These are phyloP conservation scores for Russula dissimulans DNA, from an alignment of 768 basidiomycete genomes.

Conservation along the genomic window DNA sequence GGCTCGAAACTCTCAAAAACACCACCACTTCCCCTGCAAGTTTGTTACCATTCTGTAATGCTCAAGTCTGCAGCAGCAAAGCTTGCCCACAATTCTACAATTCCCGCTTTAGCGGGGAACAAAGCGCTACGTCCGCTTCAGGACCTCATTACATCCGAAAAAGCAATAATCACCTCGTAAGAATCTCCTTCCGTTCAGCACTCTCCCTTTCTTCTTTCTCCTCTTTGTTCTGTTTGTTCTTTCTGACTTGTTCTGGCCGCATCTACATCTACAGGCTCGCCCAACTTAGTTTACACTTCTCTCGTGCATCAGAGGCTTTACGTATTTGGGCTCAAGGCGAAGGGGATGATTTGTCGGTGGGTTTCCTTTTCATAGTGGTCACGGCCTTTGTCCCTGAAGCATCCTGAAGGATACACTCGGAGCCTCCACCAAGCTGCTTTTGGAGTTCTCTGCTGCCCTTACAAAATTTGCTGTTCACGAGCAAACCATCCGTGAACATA, in stretches of 20 bases:
- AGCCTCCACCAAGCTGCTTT: slow-evolving; percentile 57
- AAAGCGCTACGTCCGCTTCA: slow-evolving; percentile 75
- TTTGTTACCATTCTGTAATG: slow-evolving; percentile 33
- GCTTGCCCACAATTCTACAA: slow-evolving; percentile 82
- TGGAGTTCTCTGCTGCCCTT: slow-evolving; percentile 59
- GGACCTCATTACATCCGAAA: slow-evolving; percentile 85
- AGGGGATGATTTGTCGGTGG: slow-evolving; percentile 73
- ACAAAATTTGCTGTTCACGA: slow-evolving; percentile 64
- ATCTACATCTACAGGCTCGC: slow-evolving; percentile 38
- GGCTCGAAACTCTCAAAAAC: too few species aligned
- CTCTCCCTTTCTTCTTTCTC: background rate
- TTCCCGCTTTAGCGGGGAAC: slow-evolving; percentile 62
- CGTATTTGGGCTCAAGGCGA: slow-evolving; percentile 68
- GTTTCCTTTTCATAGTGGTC: slow-evolving; percentile 21
- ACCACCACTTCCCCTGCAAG: too few species aligned
- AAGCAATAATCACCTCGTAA: slow-evolving; percentile 67
- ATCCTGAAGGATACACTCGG: slow-evolving; percentile 57
- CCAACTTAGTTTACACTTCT: slow-evolving; percentile 54
- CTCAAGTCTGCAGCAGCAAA: slow-evolving; percentile 71
- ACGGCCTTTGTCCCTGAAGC: background rate
- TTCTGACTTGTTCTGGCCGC: background rate
- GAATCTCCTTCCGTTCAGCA: slow-evolving; percentile 22
- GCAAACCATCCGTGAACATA: slow-evolving; percentile 53
- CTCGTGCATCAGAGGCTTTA: slow-evolving; percentile 64
- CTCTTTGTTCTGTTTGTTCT: background rate